A percentile compares a stretch with the other conserved stretches of the same genome.
Conservation (phyloP, 2,329 filamentous ascomycete genomes). For the Myriosclerotinia duriaeana region DNA sequence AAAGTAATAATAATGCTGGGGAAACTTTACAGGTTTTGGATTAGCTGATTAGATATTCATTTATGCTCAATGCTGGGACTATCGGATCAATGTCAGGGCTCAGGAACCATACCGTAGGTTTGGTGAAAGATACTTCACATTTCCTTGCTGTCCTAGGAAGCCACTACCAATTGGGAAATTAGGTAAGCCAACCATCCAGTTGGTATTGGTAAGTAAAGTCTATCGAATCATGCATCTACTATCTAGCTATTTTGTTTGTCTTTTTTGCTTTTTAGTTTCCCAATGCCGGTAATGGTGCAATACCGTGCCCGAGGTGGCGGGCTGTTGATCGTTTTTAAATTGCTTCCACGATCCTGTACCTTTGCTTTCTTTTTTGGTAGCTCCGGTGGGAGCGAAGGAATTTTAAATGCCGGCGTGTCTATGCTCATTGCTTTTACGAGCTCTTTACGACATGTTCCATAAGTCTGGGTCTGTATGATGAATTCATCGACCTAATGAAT, state of each 20-base stretch:
- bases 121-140: background rate
- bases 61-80: background rate
- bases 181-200: background rate
- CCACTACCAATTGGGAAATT: background rate
- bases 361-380: background rate
- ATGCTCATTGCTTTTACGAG: too few species aligned
- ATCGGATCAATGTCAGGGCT: background rate
- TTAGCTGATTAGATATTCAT: background rate
- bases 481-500: too few species aligned
- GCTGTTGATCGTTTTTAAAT: background rate
- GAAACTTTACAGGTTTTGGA: background rate
- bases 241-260: background rate
- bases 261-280: conserved; percentile 4
- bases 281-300: background rate
- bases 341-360: background rate
- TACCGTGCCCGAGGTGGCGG: background rate
- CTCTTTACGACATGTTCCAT: too few species aligned
- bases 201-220: background rate
- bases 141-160: background rate
- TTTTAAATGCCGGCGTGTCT: background rate
- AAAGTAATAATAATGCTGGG: background rate
- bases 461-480: too few species aligned
- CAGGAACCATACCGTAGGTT: background rate
- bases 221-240: background rate
- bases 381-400: background rate